phyloP scores from a whole-genome alignment of 306 rosid genomes.

The Glycine soja region DNA sequence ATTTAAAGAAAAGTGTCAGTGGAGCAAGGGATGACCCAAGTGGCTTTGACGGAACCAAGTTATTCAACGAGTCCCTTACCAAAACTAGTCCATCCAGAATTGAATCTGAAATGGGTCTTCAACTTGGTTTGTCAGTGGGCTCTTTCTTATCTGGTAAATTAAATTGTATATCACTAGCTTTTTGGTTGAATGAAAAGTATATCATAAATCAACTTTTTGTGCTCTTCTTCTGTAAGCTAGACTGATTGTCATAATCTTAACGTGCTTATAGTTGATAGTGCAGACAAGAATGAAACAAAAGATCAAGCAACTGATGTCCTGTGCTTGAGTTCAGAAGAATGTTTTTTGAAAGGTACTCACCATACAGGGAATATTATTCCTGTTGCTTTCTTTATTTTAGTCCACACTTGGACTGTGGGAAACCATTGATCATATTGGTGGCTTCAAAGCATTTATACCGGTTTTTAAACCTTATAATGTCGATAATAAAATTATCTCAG shows the following conservation, averaged over 20 bases:
- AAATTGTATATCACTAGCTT: slow-evolving; percentile 9
- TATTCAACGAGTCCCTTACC: slow-evolving; percentile 52
- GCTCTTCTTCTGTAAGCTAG: slow-evolving; percentile 31
- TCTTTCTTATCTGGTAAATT: slow-evolving; percentile 69
- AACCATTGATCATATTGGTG: slow-evolving; percentile 34
- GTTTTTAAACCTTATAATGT: slow-evolving; percentile 42
- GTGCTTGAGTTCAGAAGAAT: slow-evolving; percentile 51
- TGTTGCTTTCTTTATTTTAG: slow-evolving; percentile 36
- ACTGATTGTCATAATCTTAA: slow-evolving; percentile 50
- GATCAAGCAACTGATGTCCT: slow-evolving; percentile 56
- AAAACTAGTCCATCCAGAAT: slow-evolving; percentile 53
- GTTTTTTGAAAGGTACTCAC: slow-evolving; percentile 55
- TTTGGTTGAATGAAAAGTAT: slow-evolving; percentile 27
- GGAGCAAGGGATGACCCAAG: slow-evolving; percentile 53
- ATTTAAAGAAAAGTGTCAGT: slow-evolving; percentile 53
- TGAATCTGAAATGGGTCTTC: slow-evolving; percentile 70
- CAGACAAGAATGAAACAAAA: slow-evolving; percentile 48
- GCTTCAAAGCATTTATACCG: slow-evolving; percentile 26
- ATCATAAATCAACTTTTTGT: slow-evolving; percentile 24
- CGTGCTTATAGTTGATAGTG: slow-evolving; percentile 59
- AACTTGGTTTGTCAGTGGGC: slow-evolving; percentile 80
- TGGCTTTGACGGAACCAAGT: slow-evolving; percentile 52
- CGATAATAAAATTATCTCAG: slow-evolving; percentile 48
- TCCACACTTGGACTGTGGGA: slow-evolving; percentile 30
- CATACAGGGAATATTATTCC: slow-evolving; percentile 37